Percentiles rank a stretch among this genome's conserved stretches.
phyloP scores from a whole-genome alignment of 1,284 basidiomycete genomes.

The Takashimella koratensis region DNA sequence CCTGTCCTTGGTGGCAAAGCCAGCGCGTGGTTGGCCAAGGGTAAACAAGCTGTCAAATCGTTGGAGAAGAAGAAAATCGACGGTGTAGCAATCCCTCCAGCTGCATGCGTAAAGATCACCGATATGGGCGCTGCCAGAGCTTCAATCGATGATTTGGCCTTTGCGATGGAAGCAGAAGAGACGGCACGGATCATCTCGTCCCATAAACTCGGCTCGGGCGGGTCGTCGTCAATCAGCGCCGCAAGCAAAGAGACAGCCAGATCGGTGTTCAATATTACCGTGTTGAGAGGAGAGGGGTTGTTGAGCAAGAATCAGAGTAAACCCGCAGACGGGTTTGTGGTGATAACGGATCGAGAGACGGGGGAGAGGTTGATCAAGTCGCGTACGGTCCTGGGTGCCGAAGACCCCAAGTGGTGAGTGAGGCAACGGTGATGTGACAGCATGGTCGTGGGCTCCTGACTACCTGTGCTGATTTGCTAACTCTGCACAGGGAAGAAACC shows the following conservation, averaged over 20 bases:
- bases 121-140: constrained; percentile 41
- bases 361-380: constrained; percentile 44
- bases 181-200: constrained; percentile 36
- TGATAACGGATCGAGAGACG: constrained; percentile 30
- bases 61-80: constrained; percentile 42
- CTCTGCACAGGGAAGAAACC: constrained; percentile 34
- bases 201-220: constrained; percentile 15
- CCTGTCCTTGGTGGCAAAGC: constrained; percentile 37
- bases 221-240: background rate
- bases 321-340: constrained; percentile 43
- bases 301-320: constrained; percentile 29
- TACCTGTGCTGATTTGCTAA: too few species aligned
- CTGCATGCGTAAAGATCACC: constrained; percentile 47
- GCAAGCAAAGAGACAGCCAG: constrained; percentile 7
- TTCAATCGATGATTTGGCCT: constrained; percentile 40
- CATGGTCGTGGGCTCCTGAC: too few species aligned
- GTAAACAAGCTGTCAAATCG: constrained; percentile 43
- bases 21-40: constrained; percentile 46
- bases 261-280: constrained; percentile 36
- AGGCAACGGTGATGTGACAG: constrained; percentile 13
- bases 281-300: constrained; percentile 41
- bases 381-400: constrained; percentile 39
- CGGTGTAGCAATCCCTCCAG: constrained; percentile 36
- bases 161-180: constrained; percentile 43
- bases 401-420: constrained; percentile 45